phyloP scores from a whole-genome alignment of 2,329 filamentous ascomycete species.

The Pestalotiopsis sp. region DNA sequence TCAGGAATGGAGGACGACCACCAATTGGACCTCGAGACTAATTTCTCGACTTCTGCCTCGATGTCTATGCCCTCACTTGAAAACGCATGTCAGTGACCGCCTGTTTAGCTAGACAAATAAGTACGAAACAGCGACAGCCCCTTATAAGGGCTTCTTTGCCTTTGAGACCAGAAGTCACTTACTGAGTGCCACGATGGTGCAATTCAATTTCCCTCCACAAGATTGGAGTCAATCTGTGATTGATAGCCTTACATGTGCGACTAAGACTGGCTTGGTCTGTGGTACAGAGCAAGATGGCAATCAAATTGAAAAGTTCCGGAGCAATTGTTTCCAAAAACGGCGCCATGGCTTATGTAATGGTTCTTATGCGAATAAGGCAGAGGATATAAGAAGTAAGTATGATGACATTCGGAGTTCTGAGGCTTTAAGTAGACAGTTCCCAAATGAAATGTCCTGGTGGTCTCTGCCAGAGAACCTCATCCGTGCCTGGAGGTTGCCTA shows the following conservation, averaged over 20 bases:
- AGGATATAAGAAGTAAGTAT: too few species aligned
- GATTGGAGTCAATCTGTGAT: constrained; percentile 9
- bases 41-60: not conserved
- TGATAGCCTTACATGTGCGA: constrained; percentile 12
- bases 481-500: not conserved
- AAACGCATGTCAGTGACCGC: too few species aligned
- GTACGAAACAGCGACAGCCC: too few species aligned
- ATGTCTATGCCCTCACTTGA: constrained; percentile 7
- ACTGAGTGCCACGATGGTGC: constrained; percentile 12
- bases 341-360: not conserved
- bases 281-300: not conserved
- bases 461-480: not conserved
- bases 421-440: not conserved
- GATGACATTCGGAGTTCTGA: not conserved
- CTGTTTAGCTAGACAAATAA: too few species aligned
- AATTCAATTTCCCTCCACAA: constrained; percentile 14
- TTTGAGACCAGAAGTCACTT: too few species aligned
- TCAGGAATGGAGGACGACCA: not conserved
- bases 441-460: not conserved
- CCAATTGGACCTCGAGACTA: not conserved
- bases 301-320: not conserved
- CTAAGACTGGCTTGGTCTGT: constrained; percentile 12
- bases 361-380: too few species aligned
- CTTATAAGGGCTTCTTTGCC: too few species aligned
- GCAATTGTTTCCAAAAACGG: not conserved